Base-by-base conservation (phyloP, 2,329 filamentous ascomycete species). In the Plenodomus tracheiphilus region DNA sequence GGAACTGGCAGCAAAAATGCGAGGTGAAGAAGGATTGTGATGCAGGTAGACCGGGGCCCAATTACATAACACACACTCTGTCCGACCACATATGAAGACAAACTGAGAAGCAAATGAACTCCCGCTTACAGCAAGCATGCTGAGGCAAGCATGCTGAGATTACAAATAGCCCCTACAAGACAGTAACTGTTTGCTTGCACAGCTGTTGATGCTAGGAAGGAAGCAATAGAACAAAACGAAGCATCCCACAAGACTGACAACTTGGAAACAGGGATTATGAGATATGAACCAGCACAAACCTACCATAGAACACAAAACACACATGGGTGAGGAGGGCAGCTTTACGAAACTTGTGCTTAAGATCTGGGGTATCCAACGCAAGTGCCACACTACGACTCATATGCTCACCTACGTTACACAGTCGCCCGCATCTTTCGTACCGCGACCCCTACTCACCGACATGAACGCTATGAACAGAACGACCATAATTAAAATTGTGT, bases 311-410 rank as follows among this genome's bases (percentile, higher is more conserved):
- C 22, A 10, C 6, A 10, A 32, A 32, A 10, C 7, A 32, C 15
- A 32, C 28, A 32, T 8, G 9, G 10, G 28, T 8, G 7, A 4
- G 9, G 15, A 4, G 28, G 28, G 11, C 6, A 32, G 15, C 11
- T 11, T 7, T 32, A 32, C 32, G 41, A 43, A 43, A 41, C n/a
- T 22, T 22, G 32, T 41, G 22, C 36, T 32, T 17, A 21, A 40
- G 32, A 15, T 19, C 30, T 15, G 47, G 56, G 56, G 42, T 51
- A 58, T 59, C 39, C 37, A 44, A 47, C 42, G 22, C 34, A 49
- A 41, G 47, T 43, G 44, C 38, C 30, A 51, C 39, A 44, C 28
- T 47, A 39, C 53, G 46, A 49, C 44, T 46, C 43, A 32, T 42
- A 17, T 25, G 16, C 21, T n/a, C 18, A 19, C 16, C 19, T 11